Percentiles rank a stretch among this genome's conserved stretches.
These are phyloP conservation scores for Coriaria nepalensis DNA, from an alignment of 306 rosid genomes.

Conservation along the genomic window DNA sequence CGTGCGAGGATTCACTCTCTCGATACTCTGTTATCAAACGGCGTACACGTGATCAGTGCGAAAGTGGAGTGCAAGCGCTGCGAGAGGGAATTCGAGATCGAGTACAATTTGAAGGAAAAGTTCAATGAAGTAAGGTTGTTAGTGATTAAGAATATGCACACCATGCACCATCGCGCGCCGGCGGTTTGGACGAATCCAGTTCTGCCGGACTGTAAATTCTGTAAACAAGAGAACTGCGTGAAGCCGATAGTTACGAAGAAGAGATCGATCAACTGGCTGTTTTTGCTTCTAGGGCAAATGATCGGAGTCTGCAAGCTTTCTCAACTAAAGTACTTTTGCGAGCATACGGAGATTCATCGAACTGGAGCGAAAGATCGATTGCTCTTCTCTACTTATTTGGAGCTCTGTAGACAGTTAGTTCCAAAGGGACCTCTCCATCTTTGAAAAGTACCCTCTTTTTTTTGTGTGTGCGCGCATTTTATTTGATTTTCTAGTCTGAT, in stretches of 20 bases:
- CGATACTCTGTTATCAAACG: not conserved
- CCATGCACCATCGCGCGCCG: conserved; percentile 16
- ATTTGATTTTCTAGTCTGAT: no score
- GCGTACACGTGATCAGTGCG: conserved; percentile 3
- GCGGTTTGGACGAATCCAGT: conserved; percentile 9
- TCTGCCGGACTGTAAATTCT: conserved; percentile 4
- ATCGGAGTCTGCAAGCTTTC: conserved; percentile 12
- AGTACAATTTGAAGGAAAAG: no score
- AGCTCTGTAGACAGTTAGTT: conserved; percentile 13
- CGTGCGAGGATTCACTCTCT: conserved; percentile 8
- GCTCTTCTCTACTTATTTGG: conserved; percentile 12
- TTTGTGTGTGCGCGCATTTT: no score
- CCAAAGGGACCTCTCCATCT: conserved; percentile 1
- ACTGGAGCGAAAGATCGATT: conserved; percentile 22
- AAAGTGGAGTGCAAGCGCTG: conserved; percentile 6
- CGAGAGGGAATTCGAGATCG: not conserved
- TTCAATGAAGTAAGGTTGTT: no score
- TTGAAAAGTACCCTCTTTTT: not conserved
- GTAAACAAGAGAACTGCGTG: conserved; percentile 9
- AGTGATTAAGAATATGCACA: no score
- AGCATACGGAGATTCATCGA: conserved; percentile 17
- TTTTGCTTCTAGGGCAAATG: conserved; percentile 15
- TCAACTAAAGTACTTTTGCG: conserved; percentile 10
- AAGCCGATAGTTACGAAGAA: conserved; percentile 8
- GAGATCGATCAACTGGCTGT: conserved; percentile 17